These are phyloP conservation scores for Fusarium pseudoanthophilum DNA, from an alignment of 2,329 filamentous ascomycete genomes.

Conservation along the genomic window DNA sequence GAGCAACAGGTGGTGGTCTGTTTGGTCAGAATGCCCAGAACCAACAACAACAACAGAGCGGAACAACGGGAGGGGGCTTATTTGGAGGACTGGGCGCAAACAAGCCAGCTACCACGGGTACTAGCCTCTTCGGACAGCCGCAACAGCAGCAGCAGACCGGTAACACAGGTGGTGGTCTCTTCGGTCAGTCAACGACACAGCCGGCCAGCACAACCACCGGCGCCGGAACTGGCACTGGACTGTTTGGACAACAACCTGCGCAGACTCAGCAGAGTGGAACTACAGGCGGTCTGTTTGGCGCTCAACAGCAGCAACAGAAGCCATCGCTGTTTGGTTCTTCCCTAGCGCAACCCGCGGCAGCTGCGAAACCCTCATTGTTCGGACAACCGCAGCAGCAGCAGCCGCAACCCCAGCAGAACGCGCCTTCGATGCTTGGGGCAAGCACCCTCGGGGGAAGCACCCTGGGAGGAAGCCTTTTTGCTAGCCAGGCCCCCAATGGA, in stretches of 20 bases:
- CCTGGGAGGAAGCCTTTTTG: constrained; percentile 47
- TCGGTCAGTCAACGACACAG: constrained; percentile 43
- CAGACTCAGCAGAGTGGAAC: constrained; percentile 29
- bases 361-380: constrained; percentile 52
- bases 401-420: constrained; percentile 45
- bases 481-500: constrained; percentile 43
- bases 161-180: constrained; percentile 36
- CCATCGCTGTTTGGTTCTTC: constrained; percentile 51
- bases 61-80: constrained; percentile 44
- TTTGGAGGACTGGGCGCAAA: constrained; percentile 47
- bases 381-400: constrained; percentile 43
- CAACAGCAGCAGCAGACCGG: constrained; percentile 37
- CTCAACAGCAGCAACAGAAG: constrained; percentile 39
- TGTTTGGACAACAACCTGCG: constrained; percentile 45
- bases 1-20: constrained; percentile 36
- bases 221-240: constrained; percentile 36
- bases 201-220: constrained; percentile 27
- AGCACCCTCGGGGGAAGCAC: constrained; percentile 45
- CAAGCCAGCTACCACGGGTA: constrained; percentile 40
- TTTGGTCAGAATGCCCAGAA: constrained; percentile 43
- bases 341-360: constrained; percentile 38
- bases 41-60: constrained; percentile 37
- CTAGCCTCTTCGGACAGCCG: constrained; percentile 41
- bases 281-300: constrained; percentile 41
- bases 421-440: constrained; percentile 41